Evolutionary conservation across 2,329 filamentous ascomycete genomes (phyloP), one percentile per base, ranked within the genome.

Genomic region (Ophiostoma novo-ulmi): DNA sequence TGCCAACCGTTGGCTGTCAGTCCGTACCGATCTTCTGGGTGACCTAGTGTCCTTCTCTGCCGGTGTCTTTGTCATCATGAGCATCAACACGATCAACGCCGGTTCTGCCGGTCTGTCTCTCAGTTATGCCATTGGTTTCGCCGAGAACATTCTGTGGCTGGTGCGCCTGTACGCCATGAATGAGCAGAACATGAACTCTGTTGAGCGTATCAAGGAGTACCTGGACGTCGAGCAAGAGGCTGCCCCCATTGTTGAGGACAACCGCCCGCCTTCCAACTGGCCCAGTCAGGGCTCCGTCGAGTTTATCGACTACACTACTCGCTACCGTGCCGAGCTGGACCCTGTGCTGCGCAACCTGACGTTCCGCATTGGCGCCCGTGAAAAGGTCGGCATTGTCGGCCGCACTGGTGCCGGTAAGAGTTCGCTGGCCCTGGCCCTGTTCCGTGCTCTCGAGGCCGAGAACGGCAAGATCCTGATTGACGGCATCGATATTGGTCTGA

Each of bases 151-250:
- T 7, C 82, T 99, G 22, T 99, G 95, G 95, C 89, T 98, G 70
- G 94, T 99, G 39, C 90, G 95, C 66, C 85, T 97, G 17, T 99
- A 99, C 79, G 91, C 94, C 0, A 88, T 92, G 77, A 97, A 98
- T 77, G 95, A 99, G 81, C 95, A 99, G 80, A 98, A 97, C 81
- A 98, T 99, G 95, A 99, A 99, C 81, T 94, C 94, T 2, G 94
- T 98, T 67, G 95, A 99, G 81, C 92, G 95, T 77, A 90, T 99
- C 77, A 96, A 97, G 82, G 95, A 99, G 78, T 99, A 98, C 77
- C 86, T 98, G 48, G 93, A 98, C 64, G 91, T 99, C 0, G 94
- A 98, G 76, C 94, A 97, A 79, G 95, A 99, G 81, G 94, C 95
- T 0, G 83, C 86, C 0, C 85, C 91, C 0, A 83, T 97, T 58